A percentile compares a stretch with the other conserved stretches of the same genome.
Conservation (phyloP, 305 asterid genomes). For the Fraxinus albicans region DNA sequence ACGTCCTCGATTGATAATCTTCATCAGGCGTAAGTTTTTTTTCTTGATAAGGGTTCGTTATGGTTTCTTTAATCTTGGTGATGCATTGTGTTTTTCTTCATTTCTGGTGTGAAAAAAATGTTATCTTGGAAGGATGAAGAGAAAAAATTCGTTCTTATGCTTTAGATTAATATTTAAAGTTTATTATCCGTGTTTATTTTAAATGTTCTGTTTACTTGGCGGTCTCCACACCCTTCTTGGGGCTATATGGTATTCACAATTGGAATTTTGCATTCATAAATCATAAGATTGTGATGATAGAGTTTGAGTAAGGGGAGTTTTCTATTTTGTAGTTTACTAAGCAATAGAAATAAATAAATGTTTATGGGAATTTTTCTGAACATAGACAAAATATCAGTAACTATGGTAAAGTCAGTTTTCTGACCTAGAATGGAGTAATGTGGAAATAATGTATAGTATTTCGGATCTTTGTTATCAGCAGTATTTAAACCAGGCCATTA, state of each 20-base stretch:
- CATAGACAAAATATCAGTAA: background rate
- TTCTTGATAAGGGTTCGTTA: constrained; percentile 8
- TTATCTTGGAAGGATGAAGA: background rate
- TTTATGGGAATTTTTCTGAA: background rate
- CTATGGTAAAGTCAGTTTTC: background rate
- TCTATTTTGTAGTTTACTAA: background rate
- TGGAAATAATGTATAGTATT: background rate
- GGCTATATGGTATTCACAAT: background rate
- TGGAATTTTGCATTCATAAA: background rate
- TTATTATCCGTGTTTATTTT: background rate
- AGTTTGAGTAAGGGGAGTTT: background rate
- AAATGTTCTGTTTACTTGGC: background rate
- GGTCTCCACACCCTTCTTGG: background rate
- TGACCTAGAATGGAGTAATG: background rate
- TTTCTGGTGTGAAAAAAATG: background rate
- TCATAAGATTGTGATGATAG: background rate
- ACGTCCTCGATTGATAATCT: constrained; percentile 53
- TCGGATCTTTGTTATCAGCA: background rate
- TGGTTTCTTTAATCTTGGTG: constrained; percentile 12
- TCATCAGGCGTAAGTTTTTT: constrained; percentile 80
- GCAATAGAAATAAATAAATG: background rate
- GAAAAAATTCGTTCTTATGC: constrained; percentile 5
- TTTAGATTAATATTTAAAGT: background rate
- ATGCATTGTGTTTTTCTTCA: constrained; percentile 18
- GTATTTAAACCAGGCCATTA: background rate